Percentiles rank a stretch among this genome's conserved stretches.
phyloP scores from a whole-genome alignment of 805 yeast genomes.

The Yamadazyma philogaea region DNA sequence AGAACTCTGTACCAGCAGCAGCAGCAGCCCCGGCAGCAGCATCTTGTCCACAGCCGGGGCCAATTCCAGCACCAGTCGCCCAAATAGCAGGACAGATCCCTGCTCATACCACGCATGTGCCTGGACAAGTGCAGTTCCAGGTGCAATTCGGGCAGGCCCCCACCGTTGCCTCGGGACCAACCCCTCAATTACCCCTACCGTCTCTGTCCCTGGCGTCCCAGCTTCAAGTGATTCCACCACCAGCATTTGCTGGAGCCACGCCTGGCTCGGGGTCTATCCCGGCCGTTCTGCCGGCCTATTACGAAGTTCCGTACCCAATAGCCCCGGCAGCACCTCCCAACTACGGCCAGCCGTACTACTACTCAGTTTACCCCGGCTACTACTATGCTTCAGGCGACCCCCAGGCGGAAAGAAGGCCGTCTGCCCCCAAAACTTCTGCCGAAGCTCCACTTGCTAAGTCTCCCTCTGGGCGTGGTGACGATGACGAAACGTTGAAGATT shows the following conservation, averaged over 20 bases:
- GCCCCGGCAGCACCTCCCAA: not conserved
- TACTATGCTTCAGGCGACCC: not conserved
- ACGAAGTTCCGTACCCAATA: conserved; percentile 1
- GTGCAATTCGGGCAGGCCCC: no score
- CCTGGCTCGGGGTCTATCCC: not conserved
- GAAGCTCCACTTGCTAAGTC: not conserved
- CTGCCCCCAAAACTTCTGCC: not conserved
- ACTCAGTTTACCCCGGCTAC: conserved; percentile 6
- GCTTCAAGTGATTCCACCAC: no score
- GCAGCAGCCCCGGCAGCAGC: not conserved
- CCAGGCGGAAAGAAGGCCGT: not conserved
- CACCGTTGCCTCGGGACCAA: no score
- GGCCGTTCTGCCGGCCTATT: not conserved
- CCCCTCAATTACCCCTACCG: no score
- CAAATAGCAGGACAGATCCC: no score
- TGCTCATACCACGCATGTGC: no score
- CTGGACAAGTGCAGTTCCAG: no score
- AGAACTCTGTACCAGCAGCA: not conserved
- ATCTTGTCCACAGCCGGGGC: not conserved
- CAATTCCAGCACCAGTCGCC: no score
- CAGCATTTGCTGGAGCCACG: not conserved
- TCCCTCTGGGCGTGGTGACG: conserved; percentile 13
- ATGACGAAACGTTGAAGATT: conserved; percentile 18
- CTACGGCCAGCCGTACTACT: not conserved
- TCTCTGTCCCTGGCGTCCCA: no score